Conservation (phyloP, 441 rosid species). For the Dalechampia spathulata region DNA sequence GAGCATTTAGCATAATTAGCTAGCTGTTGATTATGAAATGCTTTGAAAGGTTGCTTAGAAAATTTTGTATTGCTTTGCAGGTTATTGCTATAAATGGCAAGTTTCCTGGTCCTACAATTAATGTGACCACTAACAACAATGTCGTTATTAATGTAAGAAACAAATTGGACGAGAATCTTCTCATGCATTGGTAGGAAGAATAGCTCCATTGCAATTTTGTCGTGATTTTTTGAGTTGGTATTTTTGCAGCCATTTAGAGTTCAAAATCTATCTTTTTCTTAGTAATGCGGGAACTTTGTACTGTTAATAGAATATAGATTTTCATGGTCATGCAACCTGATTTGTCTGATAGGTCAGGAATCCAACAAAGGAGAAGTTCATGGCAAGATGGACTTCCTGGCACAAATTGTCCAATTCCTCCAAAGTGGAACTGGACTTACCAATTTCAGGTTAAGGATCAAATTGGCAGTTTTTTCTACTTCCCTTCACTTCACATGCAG, state of each 20-base stretch:
- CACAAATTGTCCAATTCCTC: slow-evolving; percentile 89
- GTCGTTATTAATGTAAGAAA: slow-evolving; percentile 72
- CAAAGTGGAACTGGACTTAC: slow-evolving; percentile 95
- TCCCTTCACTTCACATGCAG: slow-evolving; percentile 88
- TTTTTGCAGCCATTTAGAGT: not conserved
- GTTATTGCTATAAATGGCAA: slow-evolving; percentile 80
- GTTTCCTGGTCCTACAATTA: slow-evolving; percentile 89
- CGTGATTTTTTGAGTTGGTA: not conserved
- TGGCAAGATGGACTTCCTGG: slow-evolving; percentile 98
- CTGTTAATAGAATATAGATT: not conserved
- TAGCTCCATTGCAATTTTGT: not conserved
- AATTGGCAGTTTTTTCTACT: too few species aligned
- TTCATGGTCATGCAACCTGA: not conserved
- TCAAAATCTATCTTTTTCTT: not conserved
- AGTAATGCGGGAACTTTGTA: not conserved
- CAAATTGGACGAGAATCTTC: slow-evolving; percentile 77
- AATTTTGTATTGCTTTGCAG: slow-evolving; percentile 35
- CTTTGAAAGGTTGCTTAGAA: slow-evolving; percentile 7
- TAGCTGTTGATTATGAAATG: slow-evolving; percentile 9
- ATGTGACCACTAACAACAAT: slow-evolving; percentile 81
- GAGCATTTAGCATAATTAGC: slow-evolving; percentile 13
- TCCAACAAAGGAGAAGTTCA: slow-evolving; percentile 76
- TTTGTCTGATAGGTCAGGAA: slow-evolving; percentile 58
- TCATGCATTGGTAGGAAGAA: slow-evolving; percentile 62
- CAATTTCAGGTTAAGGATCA: too few species aligned